These are phyloP conservation scores for Nemania serpens DNA, from an alignment of 2,329 filamentous ascomycete species.

Conservation along the genomic window DNA sequence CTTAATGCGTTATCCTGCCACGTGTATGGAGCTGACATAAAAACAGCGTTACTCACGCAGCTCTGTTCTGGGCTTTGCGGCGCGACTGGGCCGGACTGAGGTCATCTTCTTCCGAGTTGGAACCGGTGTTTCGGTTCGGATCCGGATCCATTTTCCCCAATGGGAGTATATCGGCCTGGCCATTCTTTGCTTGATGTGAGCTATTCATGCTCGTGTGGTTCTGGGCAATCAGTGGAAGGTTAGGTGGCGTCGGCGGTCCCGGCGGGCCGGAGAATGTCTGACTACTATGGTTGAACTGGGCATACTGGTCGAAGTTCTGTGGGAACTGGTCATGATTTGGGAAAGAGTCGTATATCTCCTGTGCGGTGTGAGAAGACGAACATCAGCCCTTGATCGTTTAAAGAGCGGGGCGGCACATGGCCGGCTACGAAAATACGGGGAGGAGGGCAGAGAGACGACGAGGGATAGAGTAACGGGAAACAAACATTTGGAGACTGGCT, in stretches of 20 bases:
- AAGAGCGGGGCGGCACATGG: neutral
- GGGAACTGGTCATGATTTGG: slow-evolving; percentile 54
- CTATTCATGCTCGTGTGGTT: slow-evolving; percentile 32
- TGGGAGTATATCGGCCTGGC: slow-evolving; percentile 41
- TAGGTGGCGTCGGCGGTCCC: slow-evolving; percentile 59
- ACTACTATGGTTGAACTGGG: slow-evolving; percentile 47
- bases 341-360: slow-evolving; percentile 58
- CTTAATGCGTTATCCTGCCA: neutral
- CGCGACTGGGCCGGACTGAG: slow-evolving; percentile 62
- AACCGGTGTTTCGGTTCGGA: slow-evolving; percentile 47
- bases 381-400: slow-evolving; percentile 28
- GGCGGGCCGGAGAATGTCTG: slow-evolving; percentile 53
- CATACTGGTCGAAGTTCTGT: slow-evolving; percentile 51
- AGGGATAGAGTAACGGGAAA: slow-evolving; percentile 27
- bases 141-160: slow-evolving; percentile 48
- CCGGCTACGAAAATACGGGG: neutral
- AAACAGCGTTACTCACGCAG: slow-evolving; percentile 56
- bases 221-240: slow-evolving; percentile 42
- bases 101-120: slow-evolving; percentile 61
- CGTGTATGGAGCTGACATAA: neutral
- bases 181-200: slow-evolving; percentile 29
- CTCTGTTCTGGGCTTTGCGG: slow-evolving; percentile 65
- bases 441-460: neutral
- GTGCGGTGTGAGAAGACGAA: slow-evolving; percentile 15
- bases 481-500: slow-evolving; percentile 61